Percentiles rank a stretch among this genome's conserved stretches.
Evolutionary conservation across 2,329 filamentous ascomycete species (phyloP).

Genomic region (Zymoseptoria passerinii): DNA sequence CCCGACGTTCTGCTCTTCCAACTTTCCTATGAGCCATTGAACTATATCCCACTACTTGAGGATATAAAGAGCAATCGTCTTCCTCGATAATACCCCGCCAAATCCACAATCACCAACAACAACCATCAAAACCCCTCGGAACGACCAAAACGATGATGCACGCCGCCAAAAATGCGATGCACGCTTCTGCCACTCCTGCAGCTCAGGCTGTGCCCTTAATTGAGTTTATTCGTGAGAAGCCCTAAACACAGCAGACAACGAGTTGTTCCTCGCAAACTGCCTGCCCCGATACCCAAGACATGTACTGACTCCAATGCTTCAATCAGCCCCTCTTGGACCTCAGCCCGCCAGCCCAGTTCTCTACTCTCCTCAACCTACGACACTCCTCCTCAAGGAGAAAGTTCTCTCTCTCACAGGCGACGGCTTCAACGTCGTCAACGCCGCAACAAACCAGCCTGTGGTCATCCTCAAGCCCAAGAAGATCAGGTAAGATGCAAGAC

Average conservation of each 20-base stretch:
- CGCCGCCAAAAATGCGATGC: no score
- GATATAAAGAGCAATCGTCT: no score
- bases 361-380: conserved; percentile 29
- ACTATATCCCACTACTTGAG: no score
- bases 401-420: conserved; percentile 55
- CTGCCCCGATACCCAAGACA: no score
- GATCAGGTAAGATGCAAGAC: conserved; percentile 25
- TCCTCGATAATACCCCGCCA: background rate
- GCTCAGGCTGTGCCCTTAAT: background rate
- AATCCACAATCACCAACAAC: conserved; percentile 3
- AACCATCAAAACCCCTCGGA: background rate
- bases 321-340: conserved; percentile 21
- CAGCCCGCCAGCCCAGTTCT: conserved; percentile 20
- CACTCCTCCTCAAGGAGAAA: conserved; percentile 51
- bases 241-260: no score
- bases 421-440: conserved; percentile 49
- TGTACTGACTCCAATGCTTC: no score
- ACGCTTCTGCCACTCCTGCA: background rate
- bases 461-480: conserved; percentile 28
- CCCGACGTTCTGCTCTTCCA: no score
- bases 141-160: background rate
- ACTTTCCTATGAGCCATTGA: background rate
- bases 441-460: background rate
- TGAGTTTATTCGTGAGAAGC: no score
- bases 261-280: no score